A percentile compares a stretch with the other conserved stretches of the same genome.
Evolutionary conservation across 305 asterid genomes (phyloP).

Genomic region (Fraxinus xanthoxyloides): DNA sequence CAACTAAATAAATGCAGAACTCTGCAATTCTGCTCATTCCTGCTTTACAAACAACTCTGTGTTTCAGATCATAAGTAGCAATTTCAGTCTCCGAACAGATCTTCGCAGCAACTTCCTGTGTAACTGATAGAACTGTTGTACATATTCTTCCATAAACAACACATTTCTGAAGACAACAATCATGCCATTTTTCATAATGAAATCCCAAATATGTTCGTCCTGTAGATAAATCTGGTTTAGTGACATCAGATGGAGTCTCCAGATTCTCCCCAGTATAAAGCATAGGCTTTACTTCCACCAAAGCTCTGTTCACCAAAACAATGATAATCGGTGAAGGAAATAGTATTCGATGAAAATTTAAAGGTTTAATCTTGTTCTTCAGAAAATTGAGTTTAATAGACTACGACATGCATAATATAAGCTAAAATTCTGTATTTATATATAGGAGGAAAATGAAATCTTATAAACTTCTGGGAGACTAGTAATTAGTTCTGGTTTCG

Average conservation of each 20-base stretch:
- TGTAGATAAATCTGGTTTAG: constrained; percentile 30
- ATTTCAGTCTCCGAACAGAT: constrained; percentile 32
- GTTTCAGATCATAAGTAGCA: constrained; percentile 22
- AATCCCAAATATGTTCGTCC: constrained; percentile 55
- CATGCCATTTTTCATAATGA: constrained; percentile 65
- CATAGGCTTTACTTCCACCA: constrained; percentile 85
- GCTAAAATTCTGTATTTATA: constrained; percentile 16
- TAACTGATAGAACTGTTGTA: constrained; percentile 58
- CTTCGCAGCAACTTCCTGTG: constrained; percentile 47
- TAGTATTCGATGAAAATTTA: background rate
- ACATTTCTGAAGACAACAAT: constrained; percentile 60
- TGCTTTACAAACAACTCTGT: constrained; percentile 32
- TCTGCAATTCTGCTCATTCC: constrained; percentile 46
- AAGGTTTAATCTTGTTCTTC: background rate
- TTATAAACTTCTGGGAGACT: background rate
- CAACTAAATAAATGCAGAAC: constrained; percentile 65
- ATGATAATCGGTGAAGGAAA: constrained; percentile 1
- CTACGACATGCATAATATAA: background rate
- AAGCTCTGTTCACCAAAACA: constrained; percentile 56
- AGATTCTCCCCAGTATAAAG: constrained; percentile 50
- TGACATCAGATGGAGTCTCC: constrained; percentile 33
- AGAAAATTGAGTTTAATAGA: background rate
- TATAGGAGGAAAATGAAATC: background rate
- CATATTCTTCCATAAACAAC: constrained; percentile 55
- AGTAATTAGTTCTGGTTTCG: background rate